Conservation (phyloP, 2,329 filamentous ascomycete genomes). For the Colletotrichum horii region DNA sequence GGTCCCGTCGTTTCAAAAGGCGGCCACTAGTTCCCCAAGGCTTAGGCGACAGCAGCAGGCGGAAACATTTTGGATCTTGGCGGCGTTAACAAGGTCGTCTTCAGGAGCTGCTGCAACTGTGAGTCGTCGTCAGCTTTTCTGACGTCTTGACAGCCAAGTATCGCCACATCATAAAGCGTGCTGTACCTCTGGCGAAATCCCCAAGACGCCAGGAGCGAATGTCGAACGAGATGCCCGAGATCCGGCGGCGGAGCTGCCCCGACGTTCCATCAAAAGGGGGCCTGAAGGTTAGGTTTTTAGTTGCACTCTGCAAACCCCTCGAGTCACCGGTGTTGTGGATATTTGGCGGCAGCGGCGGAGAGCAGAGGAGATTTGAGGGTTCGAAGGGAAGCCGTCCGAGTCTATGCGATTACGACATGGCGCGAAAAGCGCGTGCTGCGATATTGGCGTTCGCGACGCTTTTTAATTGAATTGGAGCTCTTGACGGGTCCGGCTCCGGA, state of each 20-base stretch:
- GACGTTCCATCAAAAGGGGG: not conserved
- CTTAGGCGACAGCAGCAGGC: not conserved
- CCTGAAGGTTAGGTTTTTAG: not conserved
- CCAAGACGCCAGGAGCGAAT: not conserved
- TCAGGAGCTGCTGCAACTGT: not conserved
- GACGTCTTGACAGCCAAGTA: not conserved
- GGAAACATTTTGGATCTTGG: not conserved
- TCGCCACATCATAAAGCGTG: not conserved
- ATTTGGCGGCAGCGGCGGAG: not conserved
- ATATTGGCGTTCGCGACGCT: not conserved
- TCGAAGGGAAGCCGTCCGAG: not conserved
- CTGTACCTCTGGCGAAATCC: not conserved
- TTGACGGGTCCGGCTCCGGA: not conserved
- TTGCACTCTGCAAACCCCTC: not conserved
- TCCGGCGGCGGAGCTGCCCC: not conserved
- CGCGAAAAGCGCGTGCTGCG: not conserved
- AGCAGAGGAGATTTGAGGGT: conserved; percentile 16
- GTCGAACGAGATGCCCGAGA: not conserved
- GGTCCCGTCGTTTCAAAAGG: not conserved
- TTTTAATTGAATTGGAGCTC: conserved; percentile 2
- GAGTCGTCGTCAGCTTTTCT: not conserved
- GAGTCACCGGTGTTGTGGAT: not conserved
- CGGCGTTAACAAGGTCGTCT: not conserved
- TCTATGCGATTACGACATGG: conserved; percentile 12
- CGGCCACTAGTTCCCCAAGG: not conserved